Evolutionary conservation across 257 asterid species (phyloP).

Genomic region (Lycium barbarum): DNA sequence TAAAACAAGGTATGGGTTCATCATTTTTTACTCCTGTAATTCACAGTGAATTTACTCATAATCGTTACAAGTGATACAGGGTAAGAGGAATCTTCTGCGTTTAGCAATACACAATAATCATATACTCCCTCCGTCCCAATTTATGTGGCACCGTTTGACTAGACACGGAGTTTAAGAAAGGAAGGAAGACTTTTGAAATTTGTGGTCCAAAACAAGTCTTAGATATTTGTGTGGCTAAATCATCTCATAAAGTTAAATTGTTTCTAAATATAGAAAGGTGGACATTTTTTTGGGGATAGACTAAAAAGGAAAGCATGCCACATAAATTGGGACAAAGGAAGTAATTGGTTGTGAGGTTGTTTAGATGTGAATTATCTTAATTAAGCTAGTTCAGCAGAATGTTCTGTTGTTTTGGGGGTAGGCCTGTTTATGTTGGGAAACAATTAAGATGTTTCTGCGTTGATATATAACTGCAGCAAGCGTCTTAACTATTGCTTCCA

Average conservation of each 20-base stretch:
- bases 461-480: background rate
- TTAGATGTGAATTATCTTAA: background rate
- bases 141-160: too few relatives aligned
- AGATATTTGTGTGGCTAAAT: too few relatives aligned
- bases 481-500: background rate
- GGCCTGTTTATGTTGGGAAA: background rate
- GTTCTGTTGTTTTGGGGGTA: background rate
- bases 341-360: background rate
- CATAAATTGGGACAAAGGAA: too few relatives aligned
- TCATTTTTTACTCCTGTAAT: background rate
- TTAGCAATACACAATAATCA: background rate
- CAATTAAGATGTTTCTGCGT: background rate
- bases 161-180: too few relatives aligned
- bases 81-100: background rate
- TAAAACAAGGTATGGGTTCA: constrained; percentile 58
- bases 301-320: too few relatives aligned
- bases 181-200: too few relatives aligned
- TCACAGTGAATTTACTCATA: background rate
- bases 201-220: too few relatives aligned
- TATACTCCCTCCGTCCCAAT: too few relatives aligned
- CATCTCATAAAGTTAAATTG: too few relatives aligned
- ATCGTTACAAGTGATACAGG: background rate
- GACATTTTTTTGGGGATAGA: too few relatives aligned
- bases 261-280: too few relatives aligned
- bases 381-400: background rate